Evolutionary conservation across 257 asterid genomes (phyloP).

Genomic region (Solanum pinnatisectum): DNA sequence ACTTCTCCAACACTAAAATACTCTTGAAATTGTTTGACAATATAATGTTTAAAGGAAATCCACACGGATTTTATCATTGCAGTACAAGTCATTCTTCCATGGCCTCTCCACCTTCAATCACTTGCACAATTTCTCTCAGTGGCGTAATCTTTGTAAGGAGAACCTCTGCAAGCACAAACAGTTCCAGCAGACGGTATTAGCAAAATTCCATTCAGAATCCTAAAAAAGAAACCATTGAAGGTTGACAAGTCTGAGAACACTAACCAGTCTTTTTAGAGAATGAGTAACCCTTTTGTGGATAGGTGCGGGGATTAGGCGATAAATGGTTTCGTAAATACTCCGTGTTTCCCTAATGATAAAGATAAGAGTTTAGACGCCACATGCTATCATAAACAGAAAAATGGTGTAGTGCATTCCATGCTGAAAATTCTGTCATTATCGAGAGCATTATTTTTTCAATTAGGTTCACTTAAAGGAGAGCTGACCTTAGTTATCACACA

Average conservation of each 20-base stretch:
- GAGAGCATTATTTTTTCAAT: too few species aligned
- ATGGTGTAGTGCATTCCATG: background rate
- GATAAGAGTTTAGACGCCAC: background rate
- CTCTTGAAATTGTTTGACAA: background rate
- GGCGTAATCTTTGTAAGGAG: conserved; percentile 80
- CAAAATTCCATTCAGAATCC: background rate
- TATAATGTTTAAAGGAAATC: background rate
- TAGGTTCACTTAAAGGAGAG: background rate
- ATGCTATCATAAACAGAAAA: background rate
- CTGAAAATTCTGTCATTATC: background rate
- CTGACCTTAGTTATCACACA: conserved; percentile 84
- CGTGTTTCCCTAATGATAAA: conserved; percentile 44
- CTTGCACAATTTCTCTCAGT: conserved; percentile 51
- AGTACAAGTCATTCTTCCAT: conserved; percentile 40
- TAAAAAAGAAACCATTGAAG: background rate
- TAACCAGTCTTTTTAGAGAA: conserved; percentile 80
- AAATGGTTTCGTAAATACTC: conserved; percentile 72
- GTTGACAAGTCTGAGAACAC: conserved; percentile 10
- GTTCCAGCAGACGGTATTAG: background rate
- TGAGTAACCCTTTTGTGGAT: conserved; percentile 58
- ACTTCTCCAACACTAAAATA: background rate
- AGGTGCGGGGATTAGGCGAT: conserved; percentile 83
- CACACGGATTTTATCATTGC: background rate
- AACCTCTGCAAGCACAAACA: conserved; percentile 48
- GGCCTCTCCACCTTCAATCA: conserved; percentile 68